Evolutionary conservation across 208 protist species (phyloP).

Genomic region (Crithidia thermophila): DNA sequence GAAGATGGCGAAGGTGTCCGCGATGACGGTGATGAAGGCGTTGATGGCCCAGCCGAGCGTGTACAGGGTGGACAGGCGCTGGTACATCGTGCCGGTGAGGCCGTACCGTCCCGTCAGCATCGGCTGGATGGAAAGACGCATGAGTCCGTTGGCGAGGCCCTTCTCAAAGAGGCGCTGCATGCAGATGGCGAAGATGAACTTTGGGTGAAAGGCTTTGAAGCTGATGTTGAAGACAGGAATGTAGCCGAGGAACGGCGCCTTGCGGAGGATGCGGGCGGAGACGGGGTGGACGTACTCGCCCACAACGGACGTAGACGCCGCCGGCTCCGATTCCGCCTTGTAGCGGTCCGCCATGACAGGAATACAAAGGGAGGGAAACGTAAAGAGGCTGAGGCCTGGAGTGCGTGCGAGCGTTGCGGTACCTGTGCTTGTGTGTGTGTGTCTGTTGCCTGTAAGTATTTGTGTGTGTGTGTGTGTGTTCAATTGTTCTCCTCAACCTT

Average conservation of each 20-base stretch:
- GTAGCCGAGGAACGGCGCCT: constrained; percentile 20
- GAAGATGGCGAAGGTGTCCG: constrained; percentile 64
- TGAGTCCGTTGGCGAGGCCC: constrained; percentile 57
- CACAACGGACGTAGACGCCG: not conserved
- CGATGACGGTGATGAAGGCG: constrained; percentile 60
- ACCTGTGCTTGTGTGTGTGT: not conserved
- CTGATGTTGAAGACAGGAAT: constrained; percentile 57
- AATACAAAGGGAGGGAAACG: constrained; percentile 2
- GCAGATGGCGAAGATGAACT: constrained; percentile 48
- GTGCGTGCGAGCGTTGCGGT: too few relatives aligned
- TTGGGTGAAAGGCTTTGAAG: constrained; percentile 44
- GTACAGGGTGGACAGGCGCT: constrained; percentile 55
- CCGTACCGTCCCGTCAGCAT: constrained; percentile 60
- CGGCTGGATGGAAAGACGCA: constrained; percentile 42
- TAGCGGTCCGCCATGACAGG: not conserved
- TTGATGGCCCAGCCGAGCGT: constrained; percentile 71
- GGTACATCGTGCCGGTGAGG: constrained; percentile 40
- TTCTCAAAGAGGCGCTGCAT: constrained; percentile 56
- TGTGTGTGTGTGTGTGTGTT: too few relatives aligned
- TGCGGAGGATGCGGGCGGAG: constrained; percentile 19
- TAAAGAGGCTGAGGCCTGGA: too few relatives aligned
- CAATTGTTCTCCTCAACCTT: too few relatives aligned
- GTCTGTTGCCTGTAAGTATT: not conserved
- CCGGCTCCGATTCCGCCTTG: not conserved
- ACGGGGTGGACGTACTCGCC: constrained; percentile 29